Conservation (phyloP, 140 eudicot genomes). For the Ambrosia hybrid region DNA sequence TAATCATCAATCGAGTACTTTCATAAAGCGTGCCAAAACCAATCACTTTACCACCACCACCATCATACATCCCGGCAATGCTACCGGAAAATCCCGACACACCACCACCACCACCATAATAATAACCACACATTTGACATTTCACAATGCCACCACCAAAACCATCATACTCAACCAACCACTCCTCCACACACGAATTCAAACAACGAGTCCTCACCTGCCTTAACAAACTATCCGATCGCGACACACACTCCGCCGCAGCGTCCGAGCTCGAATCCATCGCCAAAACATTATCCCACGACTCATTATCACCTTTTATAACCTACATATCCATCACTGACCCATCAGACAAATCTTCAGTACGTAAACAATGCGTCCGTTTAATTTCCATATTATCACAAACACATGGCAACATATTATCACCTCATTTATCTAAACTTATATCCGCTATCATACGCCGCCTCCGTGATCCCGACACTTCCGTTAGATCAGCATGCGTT, state of each 20-base stretch:
- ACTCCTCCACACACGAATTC: conserved; percentile 58
- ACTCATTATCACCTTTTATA: conserved; percentile 56
- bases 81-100: conserved; percentile 40
- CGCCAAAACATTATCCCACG: conserved; percentile 49
- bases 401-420: conserved; percentile 56
- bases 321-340: conserved; percentile 69
- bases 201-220: conserved; percentile 75
- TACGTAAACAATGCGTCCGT: conserved; percentile 61
- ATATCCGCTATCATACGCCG: conserved; percentile 66
- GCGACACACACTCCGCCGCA: conserved; percentile 85
- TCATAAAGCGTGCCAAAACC: conserved; percentile 27
- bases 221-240: conserved; percentile 79
- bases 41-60: conserved; percentile 12
- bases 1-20: conserved; percentile 6
- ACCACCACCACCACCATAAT: conserved; percentile 29
- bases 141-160: conserved; percentile 36
- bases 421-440: conserved; percentile 68
- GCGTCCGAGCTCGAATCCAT: conserved; percentile 73
- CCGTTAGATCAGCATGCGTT: conserved; percentile 76
- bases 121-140: background rate
- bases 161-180: conserved; percentile 32
- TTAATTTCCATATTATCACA: conserved; percentile 61
- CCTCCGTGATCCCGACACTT: conserved; percentile 74
- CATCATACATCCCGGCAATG: conserved; percentile 36
- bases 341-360: conserved; percentile 66